These are phyloP conservation scores for Solanum chiquidenum DNA, from an alignment of 257 asterid species.

Conservation along the genomic window DNA sequence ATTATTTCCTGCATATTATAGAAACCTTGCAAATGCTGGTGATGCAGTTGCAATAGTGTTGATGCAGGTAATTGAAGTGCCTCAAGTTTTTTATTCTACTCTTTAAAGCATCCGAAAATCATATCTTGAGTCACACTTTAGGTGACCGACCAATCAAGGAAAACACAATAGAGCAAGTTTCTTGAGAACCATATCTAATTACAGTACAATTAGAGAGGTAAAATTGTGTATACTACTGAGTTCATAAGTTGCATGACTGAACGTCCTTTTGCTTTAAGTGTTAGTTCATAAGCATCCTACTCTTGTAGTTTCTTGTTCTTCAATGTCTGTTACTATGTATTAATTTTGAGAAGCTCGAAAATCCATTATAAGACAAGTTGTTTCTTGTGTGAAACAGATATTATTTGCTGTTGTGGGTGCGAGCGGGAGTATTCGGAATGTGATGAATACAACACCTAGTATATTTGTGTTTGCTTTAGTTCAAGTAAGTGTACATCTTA, in stretches of 20 bases:
- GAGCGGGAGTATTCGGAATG: conserved; percentile 66
- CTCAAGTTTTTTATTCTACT: background rate
- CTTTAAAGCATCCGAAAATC: background rate
- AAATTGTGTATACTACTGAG: background rate
- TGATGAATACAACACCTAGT: conserved; percentile 69
- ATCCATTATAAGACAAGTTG: background rate
- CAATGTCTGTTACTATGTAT: no score
- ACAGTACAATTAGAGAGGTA: background rate
- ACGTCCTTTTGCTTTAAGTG: background rate
- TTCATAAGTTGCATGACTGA: background rate
- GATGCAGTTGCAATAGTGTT: conserved; percentile 51
- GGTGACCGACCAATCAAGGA: background rate
- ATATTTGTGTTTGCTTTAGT: conserved; percentile 62
- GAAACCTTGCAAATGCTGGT: conserved; percentile 62
- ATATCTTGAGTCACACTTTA: background rate
- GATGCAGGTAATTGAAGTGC: conserved; percentile 50
- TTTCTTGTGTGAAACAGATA: conserved; percentile 23
- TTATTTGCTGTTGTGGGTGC: conserved; percentile 86
- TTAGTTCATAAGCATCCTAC: background rate
- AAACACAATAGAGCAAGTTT: background rate
- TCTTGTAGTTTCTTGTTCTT: no score
- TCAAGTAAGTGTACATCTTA: conserved; percentile 63
- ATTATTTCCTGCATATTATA: conserved; percentile 42
- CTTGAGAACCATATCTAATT: background rate
- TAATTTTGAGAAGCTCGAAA: no score